phyloP scores from a whole-genome alignment of 1,284 basidiomycete species.

The Rhizoctonia solani region DNA sequence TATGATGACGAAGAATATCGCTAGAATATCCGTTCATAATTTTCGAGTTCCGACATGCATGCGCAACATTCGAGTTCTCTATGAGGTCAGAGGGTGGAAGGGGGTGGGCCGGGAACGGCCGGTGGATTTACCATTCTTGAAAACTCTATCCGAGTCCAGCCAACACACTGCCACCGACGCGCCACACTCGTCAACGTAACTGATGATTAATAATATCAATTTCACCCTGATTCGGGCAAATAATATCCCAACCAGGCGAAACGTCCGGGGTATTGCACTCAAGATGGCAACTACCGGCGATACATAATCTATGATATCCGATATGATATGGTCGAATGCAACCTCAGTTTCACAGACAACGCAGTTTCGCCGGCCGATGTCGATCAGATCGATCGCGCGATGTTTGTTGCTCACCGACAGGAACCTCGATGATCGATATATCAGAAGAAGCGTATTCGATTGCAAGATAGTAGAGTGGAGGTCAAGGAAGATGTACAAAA shows the following conservation, averaged over 20 bases:
- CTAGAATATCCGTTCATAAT: not conserved
- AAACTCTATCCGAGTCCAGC: no score
- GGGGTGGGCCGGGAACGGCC: no score
- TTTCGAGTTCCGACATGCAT: no score
- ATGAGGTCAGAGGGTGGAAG: no score
- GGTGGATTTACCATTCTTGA: no score
- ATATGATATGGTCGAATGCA: not conserved
- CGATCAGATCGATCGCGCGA: constrained; percentile 11
- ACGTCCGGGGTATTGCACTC: not conserved
- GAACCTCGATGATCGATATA: not conserved
- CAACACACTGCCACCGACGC: no score
- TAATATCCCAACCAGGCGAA: not conserved
- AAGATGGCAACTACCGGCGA: not conserved
- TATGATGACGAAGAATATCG: not conserved
- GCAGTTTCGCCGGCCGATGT: not conserved
- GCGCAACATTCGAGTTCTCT: no score
- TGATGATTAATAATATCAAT: constrained; percentile 1
- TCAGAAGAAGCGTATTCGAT: not conserved
- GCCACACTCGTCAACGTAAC: no score
- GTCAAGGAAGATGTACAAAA: not conserved
- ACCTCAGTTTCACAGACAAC: not conserved
- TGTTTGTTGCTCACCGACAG: not conserved
- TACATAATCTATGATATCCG: not conserved
- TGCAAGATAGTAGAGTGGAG: not conserved
- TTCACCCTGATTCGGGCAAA: not conserved